Evolutionary conservation across 1,284 basidiomycete species (phyloP).

Genomic region (Ceratobasidium sp.): DNA sequence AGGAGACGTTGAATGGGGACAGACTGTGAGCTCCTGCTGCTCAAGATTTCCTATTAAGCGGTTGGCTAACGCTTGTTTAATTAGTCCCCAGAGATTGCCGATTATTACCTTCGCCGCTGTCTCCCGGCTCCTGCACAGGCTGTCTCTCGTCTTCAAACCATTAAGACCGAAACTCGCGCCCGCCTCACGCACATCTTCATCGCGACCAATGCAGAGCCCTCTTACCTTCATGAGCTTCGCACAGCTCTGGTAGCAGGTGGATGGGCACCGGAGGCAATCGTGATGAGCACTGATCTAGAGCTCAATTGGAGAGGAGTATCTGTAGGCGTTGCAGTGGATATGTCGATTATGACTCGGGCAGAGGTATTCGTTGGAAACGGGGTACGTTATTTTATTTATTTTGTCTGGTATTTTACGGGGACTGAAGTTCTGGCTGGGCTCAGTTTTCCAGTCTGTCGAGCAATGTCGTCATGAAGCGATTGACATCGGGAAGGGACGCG

Average conservation of each 20-base stretch:
- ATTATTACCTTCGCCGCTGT: slow-evolving; percentile 62
- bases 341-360: slow-evolving; percentile 66
- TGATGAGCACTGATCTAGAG: slow-evolving; percentile 63
- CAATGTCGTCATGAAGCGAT: slow-evolving; percentile 48
- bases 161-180: slow-evolving; percentile 53
- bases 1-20: slow-evolving; percentile 50
- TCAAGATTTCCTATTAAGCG: no score
- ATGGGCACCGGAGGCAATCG: slow-evolving; percentile 59
- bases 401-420: background rate
- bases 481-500: slow-evolving; percentile 33
- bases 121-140: slow-evolving; percentile 65
- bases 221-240: slow-evolving; percentile 62
- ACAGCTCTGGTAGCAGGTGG: slow-evolving; percentile 55
- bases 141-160: slow-evolving; percentile 60
- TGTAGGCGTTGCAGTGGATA: slow-evolving; percentile 66
- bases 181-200: slow-evolving; percentile 63
- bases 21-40: background rate
- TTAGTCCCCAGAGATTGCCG: slow-evolving; percentile 51
- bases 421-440: no score
- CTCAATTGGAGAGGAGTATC: slow-evolving; percentile 63
- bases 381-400: slow-evolving; percentile 53
- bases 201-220: slow-evolving; percentile 67
- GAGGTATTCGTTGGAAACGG: slow-evolving; percentile 70
- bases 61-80: no score
- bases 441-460: slow-evolving; percentile 51